Evolutionary conservation across 2,329 filamentous ascomycete genomes (phyloP).

Genomic region (Fusarium piperis): DNA sequence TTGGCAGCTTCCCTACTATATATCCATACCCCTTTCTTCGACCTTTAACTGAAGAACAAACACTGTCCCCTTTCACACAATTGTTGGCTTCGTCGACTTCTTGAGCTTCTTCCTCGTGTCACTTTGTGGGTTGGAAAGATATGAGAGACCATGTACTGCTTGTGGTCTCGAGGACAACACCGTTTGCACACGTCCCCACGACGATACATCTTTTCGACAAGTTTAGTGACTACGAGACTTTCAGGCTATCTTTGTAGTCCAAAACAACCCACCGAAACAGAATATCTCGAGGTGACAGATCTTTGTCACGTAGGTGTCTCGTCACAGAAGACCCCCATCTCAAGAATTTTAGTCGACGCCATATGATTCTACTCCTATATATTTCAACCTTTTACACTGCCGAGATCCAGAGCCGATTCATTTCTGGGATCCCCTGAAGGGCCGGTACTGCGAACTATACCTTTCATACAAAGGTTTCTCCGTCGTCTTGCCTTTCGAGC

Average conservation of each 20-base stretch:
- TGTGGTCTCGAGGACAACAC: neutral
- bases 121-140: neutral
- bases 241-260: neutral
- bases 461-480: neutral
- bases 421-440: neutral
- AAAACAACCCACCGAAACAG: neutral
- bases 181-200: no score
- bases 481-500: neutral
- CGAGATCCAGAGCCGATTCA: accelerated
- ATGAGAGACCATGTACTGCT: neutral
- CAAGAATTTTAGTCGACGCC: neutral
- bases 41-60: neutral
- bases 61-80: neutral
- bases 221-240: neutral
- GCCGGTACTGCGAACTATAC: neutral
- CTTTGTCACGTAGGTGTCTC: neutral
- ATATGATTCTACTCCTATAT: neutral
- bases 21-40: neutral
- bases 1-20: neutral
- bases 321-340: neutral
- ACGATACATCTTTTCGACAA: neutral
- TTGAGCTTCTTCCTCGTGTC: neutral
- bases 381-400: neutral
- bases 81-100: neutral
- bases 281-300: neutral